These are phyloP conservation scores for Phaseolus lunatus DNA, from an alignment of 306 rosid genomes.

Conservation along the genomic window DNA sequence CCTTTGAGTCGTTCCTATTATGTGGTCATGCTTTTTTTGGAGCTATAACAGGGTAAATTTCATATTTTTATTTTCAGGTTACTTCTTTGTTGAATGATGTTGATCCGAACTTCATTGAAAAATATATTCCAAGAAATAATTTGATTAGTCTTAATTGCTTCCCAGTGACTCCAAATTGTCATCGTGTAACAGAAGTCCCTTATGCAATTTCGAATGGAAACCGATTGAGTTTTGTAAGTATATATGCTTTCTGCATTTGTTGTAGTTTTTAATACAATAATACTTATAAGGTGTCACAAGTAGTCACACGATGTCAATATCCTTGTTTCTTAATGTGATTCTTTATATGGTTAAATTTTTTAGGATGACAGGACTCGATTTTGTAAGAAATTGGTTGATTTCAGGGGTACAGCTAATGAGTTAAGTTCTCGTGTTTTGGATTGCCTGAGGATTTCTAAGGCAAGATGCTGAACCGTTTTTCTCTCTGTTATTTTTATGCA, in stretches of 20 bases:
- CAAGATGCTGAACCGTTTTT: constrained; percentile 44
- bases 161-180: constrained; percentile 87
- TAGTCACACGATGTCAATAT: background rate
- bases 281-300: constrained; percentile 11
- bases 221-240: constrained; percentile 73
- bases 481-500: constrained; percentile 34
- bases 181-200: constrained; percentile 77
- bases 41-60: constrained; percentile 20
- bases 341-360: constrained; percentile 47
- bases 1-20: constrained; percentile 17
- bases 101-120: constrained; percentile 64
- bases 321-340: constrained; percentile 42
- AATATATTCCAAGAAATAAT: constrained; percentile 61
- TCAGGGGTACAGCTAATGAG: constrained; percentile 82
- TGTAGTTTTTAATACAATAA: constrained; percentile 28
- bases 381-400: constrained; percentile 77
- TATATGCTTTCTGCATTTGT: constrained; percentile 33
- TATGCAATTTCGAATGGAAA: constrained; percentile 68
- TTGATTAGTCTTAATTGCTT: constrained; percentile 65
- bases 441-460: constrained; percentile 88
- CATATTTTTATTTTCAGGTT: constrained; percentile 66
- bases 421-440: constrained; percentile 83
- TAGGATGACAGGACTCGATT: constrained; percentile 88
- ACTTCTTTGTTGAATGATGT: constrained; percentile 65
- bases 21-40: constrained; percentile 27